Evolutionary conservation across 208 protist species (phyloP), one percentile per base, ranked within the genome.

Genomic region (Phytomonas serpens): DNA sequence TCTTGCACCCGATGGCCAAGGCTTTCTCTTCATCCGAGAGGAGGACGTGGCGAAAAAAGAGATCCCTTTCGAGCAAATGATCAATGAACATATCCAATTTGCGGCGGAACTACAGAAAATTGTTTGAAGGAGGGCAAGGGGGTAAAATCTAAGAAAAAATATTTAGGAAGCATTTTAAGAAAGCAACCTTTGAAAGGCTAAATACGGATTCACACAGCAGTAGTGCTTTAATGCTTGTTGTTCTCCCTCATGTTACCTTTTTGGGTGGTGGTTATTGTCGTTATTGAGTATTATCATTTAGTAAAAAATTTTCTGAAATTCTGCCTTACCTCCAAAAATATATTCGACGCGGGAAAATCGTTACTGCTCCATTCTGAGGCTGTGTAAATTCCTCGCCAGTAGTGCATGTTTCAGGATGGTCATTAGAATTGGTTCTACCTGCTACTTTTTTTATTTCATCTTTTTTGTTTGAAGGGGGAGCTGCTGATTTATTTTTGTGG

Each of bases 91-190:
- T 72, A 85, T 97, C 47, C 68, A 84, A 19, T 92, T 93, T 72
- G 86, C 85, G 9, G 86, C 82, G 6, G 89, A 93, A 57, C 66
- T 95, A 38, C 89, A 94, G 75, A 89, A 89, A 36, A 90, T 97
- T 78, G 87, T 97, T 27, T 94, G 86, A 75, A 27, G 16, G 38
- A 40, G n/a, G 7, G 13, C 13, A 61, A 34, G 1, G 4, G 38
- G 19, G 62, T 11, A 37, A 66, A 33, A 7, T 29, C 0, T 2
- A 64, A 31, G 14, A 42, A 40, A 71, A 64, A 38, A 64, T 40
- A 4, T 6, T 42, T 37, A 67, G 30, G 51, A 65, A 2, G 47
- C 34, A 71, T 14, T 42, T 11, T 4, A 70, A 40, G 11, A 61
- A 0, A 61, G 27, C 2, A n/a, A 6, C 57, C 27, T 62, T 2